Base-by-base conservation (phyloP, 805 yeast genomes). In the Metschnikowia orientalis region DNA sequence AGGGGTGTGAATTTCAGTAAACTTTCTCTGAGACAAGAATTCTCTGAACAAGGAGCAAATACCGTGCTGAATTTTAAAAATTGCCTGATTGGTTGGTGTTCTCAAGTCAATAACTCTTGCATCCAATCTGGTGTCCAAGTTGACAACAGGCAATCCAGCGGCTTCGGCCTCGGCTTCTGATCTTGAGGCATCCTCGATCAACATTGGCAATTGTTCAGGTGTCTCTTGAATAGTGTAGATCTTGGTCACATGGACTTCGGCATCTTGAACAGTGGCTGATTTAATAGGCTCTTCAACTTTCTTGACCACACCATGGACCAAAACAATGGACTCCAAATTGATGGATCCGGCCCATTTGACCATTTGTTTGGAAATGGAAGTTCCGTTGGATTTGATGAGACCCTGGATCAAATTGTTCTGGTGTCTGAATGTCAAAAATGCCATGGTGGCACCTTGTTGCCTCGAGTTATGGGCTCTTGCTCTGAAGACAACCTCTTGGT, bases 41-140 rank as follows among this genome's bases (percentile, higher is more conserved):
- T 92, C 97, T 59, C 95, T 79, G 75, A 92, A 92, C 54, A 94
- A 68, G 23, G 71, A 69, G 57, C 90, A 76, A 37, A 92, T 95
- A 51, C 90, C 98, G 30, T 90, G 75, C 67, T 86, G 94, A 53
- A 92, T 81, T 63, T 79, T 83, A 78, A 92, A 92, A 47, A 92
- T 92, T 32, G 98, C 95, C 69, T 92, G 97, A 71, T 92, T 92
- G 34, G 98, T 90, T 27, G 82, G 84, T 4, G 98, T 92, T 73
- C 99, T 83, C 59, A 92, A 73, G 58, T 92, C 99, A 59, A 92
- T 88, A 35, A 90, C 97, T 59, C 99, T 79, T 34, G 92, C 70
- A 59, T 92, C 97, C 54, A 92, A 74, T 61, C 98, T 78, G 21
- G 98, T 92, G 65, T 92, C 98, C 57, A 92, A 78, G 68, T 90